These are phyloP conservation scores for Microthlaspi erraticum DNA, from an alignment of 345 rosid species.

Conservation along the genomic window DNA sequence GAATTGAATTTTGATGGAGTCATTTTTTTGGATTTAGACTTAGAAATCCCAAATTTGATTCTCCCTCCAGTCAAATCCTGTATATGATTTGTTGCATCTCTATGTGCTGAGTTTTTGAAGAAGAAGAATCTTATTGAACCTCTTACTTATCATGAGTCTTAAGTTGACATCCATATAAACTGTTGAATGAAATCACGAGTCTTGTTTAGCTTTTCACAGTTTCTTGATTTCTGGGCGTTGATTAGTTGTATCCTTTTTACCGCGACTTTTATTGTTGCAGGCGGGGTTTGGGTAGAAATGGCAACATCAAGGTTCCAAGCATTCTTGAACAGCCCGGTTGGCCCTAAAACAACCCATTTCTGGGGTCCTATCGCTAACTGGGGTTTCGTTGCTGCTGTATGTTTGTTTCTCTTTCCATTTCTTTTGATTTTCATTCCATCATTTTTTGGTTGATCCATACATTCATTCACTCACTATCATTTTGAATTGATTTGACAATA, in stretches of 20 bases:
- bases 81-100: not conserved
- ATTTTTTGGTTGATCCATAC: not conserved
- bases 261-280: constrained; percentile 3
- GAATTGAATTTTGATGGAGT: not conserved
- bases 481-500: constrained; percentile 35
- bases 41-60: not conserved
- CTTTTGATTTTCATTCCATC: constrained; percentile 1
- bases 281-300: constrained; percentile 43
- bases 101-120: not conserved
- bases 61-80: not conserved
- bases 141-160: constrained; percentile 6
- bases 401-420: constrained; percentile 34
- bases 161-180: constrained; percentile 6
- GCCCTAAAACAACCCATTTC: constrained; percentile 88
- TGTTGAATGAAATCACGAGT: not conserved
- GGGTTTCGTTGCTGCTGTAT: constrained; percentile 86
- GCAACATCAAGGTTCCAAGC: constrained; percentile 73
- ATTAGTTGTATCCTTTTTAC: not conserved
- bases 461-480: not conserved
- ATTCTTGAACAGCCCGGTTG: constrained; percentile 82
- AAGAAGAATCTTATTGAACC: not conserved
- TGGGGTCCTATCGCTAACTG: constrained; percentile 95
- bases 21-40: not conserved
- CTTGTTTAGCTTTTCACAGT: constrained; percentile 5
- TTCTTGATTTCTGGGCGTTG: constrained; percentile 1